A percentile compares a stretch with the other conserved stretches of the same genome.
phyloP scores from a whole-genome alignment of 2,329 filamentous ascomycete genomes.

The Pestalotiopsis sp. region DNA sequence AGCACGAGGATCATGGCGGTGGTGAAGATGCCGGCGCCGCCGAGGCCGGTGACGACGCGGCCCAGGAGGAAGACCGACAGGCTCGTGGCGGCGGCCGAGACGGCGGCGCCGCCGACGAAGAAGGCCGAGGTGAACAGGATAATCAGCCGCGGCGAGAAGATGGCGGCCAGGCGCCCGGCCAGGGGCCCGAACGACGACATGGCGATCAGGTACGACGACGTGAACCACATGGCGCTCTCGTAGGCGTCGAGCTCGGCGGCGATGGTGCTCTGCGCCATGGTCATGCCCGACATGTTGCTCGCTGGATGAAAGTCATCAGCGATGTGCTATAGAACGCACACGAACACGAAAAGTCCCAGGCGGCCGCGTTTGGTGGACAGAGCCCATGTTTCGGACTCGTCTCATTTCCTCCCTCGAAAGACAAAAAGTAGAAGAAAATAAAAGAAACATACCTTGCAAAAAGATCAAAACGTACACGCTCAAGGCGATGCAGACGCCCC shows the following conservation, averaged over 20 bases:
- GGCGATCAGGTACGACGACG: slow-evolving; percentile 70
- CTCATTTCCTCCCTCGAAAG: background rate
- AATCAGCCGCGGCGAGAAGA: slow-evolving; percentile 71
- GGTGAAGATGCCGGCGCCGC: slow-evolving; percentile 72
- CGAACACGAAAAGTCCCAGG: too few relatives aligned
- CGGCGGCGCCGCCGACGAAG: slow-evolving; percentile 62
- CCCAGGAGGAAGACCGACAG: slow-evolving; percentile 70
- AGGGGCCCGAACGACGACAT: slow-evolving; percentile 69
- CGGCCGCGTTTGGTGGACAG: too few relatives aligned
- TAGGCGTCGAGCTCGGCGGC: slow-evolving; percentile 76
- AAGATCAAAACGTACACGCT: slow-evolving; percentile 62
- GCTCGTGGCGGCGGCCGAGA: slow-evolving; percentile 63
- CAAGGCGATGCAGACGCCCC: slow-evolving; percentile 49
- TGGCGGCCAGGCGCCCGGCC: slow-evolving; percentile 70
- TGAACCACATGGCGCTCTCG: slow-evolving; percentile 77
- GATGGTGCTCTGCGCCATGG: slow-evolving; percentile 78
- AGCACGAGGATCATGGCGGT: slow-evolving; percentile 76
- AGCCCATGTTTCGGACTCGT: too few relatives aligned
- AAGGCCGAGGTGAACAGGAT: slow-evolving; percentile 62
- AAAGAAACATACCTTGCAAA: slow-evolving; percentile 50
- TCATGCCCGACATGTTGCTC: slow-evolving; percentile 78
- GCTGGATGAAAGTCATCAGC: slow-evolving; percentile 33
- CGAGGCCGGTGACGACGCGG: slow-evolving; percentile 68
- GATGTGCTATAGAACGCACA: too few relatives aligned
- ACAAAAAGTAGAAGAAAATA: slow-evolving; percentile 4